Evolutionary conservation across 352 stramenopile species (phyloP), one percentile per base, ranked within the genome.

Genomic region (Phytophthora hybrid): DNA sequence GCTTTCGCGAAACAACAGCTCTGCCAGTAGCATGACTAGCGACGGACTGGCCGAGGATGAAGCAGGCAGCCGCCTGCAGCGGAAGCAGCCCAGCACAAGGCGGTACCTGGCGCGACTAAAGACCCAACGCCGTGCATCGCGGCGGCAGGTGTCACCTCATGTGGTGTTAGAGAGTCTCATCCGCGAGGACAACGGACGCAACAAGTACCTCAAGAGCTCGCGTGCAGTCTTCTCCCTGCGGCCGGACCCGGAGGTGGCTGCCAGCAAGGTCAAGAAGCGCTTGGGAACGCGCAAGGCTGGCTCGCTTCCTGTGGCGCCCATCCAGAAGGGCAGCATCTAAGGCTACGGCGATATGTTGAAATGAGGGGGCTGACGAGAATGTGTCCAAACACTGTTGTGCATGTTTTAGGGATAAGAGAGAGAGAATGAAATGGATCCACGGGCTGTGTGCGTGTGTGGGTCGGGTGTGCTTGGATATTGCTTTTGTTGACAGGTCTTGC

Each of bases 201-300:
- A 93, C 77, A 92, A 92, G 61, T 94, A 93, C 71, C 80, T 93
- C 55, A 94, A 94, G 84, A 93, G 88, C 72, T 93, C 88, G 13
- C 86, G 85, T 41, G 82, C 83, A 29, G 84, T 91, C 14, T 93
- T 93, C 57, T 93, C 86, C 54, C 71, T 94, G 46, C 79, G 81
- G 32, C 88, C 88, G 32, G 85, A 93, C 72, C 85, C 88, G n/a
- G 85, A 94, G 61, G 82, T 91, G 56, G 87, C 84, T 61, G 82
- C 80, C 72, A 80, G 71, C 57, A 89, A 87, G 69, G 82, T 93
- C 71, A 94, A 93, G 77, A 94, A 94, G 65, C 85, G 88, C 31
- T 82, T 92, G 47, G 83, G 88, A 46, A 79, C 68, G 21, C 88
- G 88, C 70, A 93, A 91, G 56, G 59, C 86, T 32, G 84, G 81